Evolutionary conservation across 2,329 filamentous ascomycete genomes (phyloP), one percentile per base, ranked within the genome.

Genomic region (Fonsecaea pedrosoi): DNA sequence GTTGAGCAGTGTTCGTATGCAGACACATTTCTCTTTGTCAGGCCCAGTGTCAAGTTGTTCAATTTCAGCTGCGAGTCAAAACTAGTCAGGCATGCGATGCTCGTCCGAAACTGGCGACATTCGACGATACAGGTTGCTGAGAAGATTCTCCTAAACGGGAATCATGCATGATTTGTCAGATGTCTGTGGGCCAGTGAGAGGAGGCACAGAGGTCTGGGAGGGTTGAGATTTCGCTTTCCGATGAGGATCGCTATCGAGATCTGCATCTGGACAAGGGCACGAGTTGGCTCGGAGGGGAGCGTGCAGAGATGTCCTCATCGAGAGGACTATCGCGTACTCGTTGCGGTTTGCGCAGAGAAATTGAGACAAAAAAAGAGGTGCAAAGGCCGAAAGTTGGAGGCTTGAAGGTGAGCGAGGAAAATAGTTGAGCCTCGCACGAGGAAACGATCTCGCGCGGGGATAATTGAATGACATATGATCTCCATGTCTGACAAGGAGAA

Each of bases 101-200:
- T 6, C 25, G 15, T 32, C 42, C 18, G 37, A 15, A 56, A 45
- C 34, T 32, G 42, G 62, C 25, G 40, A 59, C 55, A 54, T 59
- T 64, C 54, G 55, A 60, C 62, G 54, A 64, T 25, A 64, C 42
- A 54, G 32, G 15, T 54, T 54, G 58, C 58, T 30, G 7, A 42
- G 59, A 21, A 61, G 34, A 34, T 42, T 61, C 54, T 42, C 59
- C 59, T 61, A 54, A 38, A 61, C 5, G 35, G n/a, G 48, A 4
- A 15, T 30, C 35, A 64, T 64, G 62, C 62, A 64, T 6, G 45
- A 48, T 64, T 59, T 34, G 62, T 64, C 37, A 64, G 54, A 53
- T 35, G n/a, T 34, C 34, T 35, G 12, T 35, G n/a, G 18, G 40
- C 42, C 5, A 34, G 42, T 7, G 18, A 3, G 42, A 21, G 42